Evolutionary conservation across 202 grass and related monocot species (phyloP), one percentile per base, ranked within the genome.

Genomic region (Miscanthus sacchariflorus): DNA sequence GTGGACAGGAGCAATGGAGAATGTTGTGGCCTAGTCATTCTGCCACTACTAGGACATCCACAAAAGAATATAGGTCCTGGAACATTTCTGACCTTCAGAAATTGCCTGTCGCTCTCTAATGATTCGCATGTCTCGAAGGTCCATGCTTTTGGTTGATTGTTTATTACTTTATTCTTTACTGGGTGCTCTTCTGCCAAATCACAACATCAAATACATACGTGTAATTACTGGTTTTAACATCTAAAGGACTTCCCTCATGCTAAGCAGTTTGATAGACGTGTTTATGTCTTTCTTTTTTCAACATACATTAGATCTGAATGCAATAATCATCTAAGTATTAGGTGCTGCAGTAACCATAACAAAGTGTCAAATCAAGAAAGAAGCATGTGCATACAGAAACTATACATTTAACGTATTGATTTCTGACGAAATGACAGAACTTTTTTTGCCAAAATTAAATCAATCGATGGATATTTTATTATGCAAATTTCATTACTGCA

Each of bases 101-200:
- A 89, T 84, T 87, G 87, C 80, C 23, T 80, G 80, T 89, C 61
- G 6, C 83, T 80, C 70, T 89, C 83, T 79, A 92, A 70, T 78
- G 30, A 86, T 75, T 74, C 75, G 35, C 44, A 35, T 70, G 40
- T 49, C 39, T 40, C 2, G 4, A 69, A 70, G 50, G 69, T 76
- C 61, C 59, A 86, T 9, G 1, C 36, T 86, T 79, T 74, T 12
- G 25, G 27, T 83, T 68, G 15, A 70, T 89, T 80, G 14, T 83
- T 49, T 19, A 64, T 70, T 92, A 43, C 8, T 76, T 83, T 87
- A 63, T 87, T 52, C 74, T 79, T 33, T 38, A 44, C 68, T 83
- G 21, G 15, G 74, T 86, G 79, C 79, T 64, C 39, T 42, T 84
- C 69, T 84, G 25, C 74, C 44, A 68, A 58, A 19, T 24, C 68